Percentiles rank a stretch among this genome's conserved stretches.
These are phyloP conservation scores for Scedosporium apiospermum DNA, from an alignment of 2,329 filamentous ascomycete genomes.

Conservation along the genomic window DNA sequence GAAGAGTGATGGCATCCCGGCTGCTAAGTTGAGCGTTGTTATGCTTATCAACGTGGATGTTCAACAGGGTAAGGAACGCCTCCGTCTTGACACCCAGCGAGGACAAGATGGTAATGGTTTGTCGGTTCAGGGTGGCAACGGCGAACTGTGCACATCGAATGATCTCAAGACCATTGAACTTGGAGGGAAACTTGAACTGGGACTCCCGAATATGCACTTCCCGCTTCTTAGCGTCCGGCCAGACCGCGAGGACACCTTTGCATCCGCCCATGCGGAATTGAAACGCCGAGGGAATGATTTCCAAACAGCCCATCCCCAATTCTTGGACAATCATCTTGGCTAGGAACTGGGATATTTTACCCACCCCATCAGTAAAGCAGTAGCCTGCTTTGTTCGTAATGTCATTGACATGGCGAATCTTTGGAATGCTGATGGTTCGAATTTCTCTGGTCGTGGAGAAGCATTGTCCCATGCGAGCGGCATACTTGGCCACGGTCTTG, in stretches of 20 bases:
- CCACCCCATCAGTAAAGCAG: constrained; percentile 85
- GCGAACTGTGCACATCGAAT: constrained; percentile 72
- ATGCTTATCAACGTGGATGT: constrained; percentile 57
- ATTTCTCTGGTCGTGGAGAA: constrained; percentile 87
- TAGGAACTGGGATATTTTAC: constrained; percentile 76
- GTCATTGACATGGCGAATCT: constrained; percentile 55
- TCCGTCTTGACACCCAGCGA: constrained; percentile 60
- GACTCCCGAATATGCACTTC: constrained; percentile 74
- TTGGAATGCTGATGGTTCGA: constrained; percentile 49
- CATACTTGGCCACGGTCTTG: constrained; percentile 76
- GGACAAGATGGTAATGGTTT: constrained; percentile 80
- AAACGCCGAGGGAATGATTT: constrained; percentile 64
- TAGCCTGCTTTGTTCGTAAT: constrained; percentile 50
- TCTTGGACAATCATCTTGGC: constrained; percentile 65
- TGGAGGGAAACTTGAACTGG: constrained; percentile 75
- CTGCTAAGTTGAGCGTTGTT: constrained; percentile 60
- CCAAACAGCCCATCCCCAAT: constrained; percentile 45
- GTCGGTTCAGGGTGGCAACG: constrained; percentile 74
- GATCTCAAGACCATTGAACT: constrained; percentile 69
- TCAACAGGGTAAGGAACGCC: constrained; percentile 60
- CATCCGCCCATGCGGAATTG: constrained; percentile 89
- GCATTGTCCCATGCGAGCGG: constrained; percentile 83
- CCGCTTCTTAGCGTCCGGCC: constrained; percentile 54
- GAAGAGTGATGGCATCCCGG: constrained; percentile 51
- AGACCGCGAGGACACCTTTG: constrained; percentile 79